Conservation (phyloP, 495 filamentous ascomycete genomes). For the Aspergillus kassunensis region DNA sequence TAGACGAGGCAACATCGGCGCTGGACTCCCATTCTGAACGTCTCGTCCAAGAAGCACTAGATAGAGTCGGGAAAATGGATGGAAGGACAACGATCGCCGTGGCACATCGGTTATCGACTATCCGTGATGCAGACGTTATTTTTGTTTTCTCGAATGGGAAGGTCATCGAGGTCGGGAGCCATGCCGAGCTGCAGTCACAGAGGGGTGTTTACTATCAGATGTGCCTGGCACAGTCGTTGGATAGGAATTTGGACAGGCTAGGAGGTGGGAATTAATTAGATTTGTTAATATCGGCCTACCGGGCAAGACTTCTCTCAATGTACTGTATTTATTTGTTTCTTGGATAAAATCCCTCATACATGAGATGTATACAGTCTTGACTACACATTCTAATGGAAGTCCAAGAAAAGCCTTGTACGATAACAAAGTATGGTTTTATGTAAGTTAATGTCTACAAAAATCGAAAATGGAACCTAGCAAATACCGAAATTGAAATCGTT, state of each 20-base stretch:
- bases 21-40: slow-evolving; percentile 79
- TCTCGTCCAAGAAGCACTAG: slow-evolving; percentile 78
- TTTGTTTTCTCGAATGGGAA: slow-evolving; percentile 75
- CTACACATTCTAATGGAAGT: too few species aligned
- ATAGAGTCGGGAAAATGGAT: slow-evolving; percentile 54
- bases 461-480: background rate
- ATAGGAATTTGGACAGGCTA: background rate
- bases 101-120: slow-evolving; percentile 71
- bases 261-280: background rate
- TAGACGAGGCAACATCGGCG: slow-evolving; percentile 80
- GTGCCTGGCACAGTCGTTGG: background rate
- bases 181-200: slow-evolving; percentile 57
- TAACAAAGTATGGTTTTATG: too few species aligned
- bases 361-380: too few species aligned
- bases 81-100: slow-evolving; percentile 77
- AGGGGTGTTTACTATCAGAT: background rate
- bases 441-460: background rate
- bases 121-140: slow-evolving; percentile 78
- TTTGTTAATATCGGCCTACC: too few species aligned
- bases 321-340: too few species aligned
- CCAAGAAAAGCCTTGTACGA: too few species aligned
- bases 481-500: slow-evolving; percentile 6
- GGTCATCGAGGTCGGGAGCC: slow-evolving; percentile 70
- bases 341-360: too few species aligned
- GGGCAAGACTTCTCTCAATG: too few species aligned